Conservation (phyloP, 176 grass and related monocot genomes). For the Avena atlantica region DNA sequence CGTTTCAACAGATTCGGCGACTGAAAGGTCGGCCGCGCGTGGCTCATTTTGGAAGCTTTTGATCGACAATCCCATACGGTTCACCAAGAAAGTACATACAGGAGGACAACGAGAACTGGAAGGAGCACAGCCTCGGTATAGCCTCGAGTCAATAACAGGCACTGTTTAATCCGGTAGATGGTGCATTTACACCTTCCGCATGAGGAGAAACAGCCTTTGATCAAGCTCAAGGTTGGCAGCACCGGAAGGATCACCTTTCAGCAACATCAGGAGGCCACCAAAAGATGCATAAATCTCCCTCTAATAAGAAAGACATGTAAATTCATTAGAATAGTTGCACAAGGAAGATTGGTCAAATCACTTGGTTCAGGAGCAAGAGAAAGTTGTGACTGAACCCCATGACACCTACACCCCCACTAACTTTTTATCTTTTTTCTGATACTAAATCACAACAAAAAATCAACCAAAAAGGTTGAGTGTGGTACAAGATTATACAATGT, state of each 20-base stretch:
- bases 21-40: too few species aligned
- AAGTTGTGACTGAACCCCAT: too few species aligned
- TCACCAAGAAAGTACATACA: neutral
- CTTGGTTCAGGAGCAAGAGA: neutral
- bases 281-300: constrained; percentile 65
- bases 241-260: constrained; percentile 55
- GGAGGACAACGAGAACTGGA: neutral
- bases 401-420: too few species aligned
- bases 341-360: too few species aligned
- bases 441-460: too few species aligned
- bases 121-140: neutral
- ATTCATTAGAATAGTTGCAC: constrained; percentile 4
- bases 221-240: constrained; percentile 50
- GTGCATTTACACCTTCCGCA: constrained; percentile 48
- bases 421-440: too few species aligned
- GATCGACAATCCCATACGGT: neutral
- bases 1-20: too few species aligned
- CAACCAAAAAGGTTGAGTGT: too few species aligned
- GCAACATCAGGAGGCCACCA: constrained; percentile 57
- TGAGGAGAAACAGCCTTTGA: constrained; percentile 62
- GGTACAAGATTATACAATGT: too few species aligned
- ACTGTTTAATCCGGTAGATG: neutral
- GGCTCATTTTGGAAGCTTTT: too few species aligned
- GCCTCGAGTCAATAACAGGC: neutral
- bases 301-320: neutral